phyloP scores from a whole-genome alignment of 129 eudicot genomes.

The Dittrichia graveolens region DNA sequence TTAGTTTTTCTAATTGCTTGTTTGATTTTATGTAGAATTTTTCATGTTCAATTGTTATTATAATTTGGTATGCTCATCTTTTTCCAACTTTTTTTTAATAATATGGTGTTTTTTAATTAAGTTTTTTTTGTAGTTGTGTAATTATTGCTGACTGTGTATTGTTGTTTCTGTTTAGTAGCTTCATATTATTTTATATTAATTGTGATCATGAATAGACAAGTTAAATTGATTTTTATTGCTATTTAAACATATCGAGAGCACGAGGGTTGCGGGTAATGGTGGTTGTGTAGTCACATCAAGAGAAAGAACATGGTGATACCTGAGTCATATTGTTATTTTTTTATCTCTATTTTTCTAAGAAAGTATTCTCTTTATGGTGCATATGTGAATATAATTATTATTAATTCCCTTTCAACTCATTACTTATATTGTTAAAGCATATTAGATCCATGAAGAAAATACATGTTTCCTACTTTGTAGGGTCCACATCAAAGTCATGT shows the following conservation, averaged over 20 bases:
- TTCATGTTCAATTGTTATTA: not conserved
- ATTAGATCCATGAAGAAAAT: constrained; percentile 40
- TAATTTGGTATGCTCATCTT: too few species aligned
- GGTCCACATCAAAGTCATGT: constrained; percentile 41
- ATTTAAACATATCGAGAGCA: constrained; percentile 35
- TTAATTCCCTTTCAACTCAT: constrained; percentile 26
- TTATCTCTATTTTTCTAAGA: constrained; percentile 9
- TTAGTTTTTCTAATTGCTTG: constrained; percentile 9
- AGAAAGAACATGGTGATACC: constrained; percentile 37
- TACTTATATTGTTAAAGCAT: constrained; percentile 19
- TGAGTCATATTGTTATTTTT: constrained; percentile 34
- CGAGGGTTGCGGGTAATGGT: constrained; percentile 49
- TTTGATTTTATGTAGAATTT: constrained; percentile 5
- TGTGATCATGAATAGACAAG: constrained; percentile 38
- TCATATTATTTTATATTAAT: constrained; percentile 13
- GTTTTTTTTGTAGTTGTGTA: constrained; percentile 1
- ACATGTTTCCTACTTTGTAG: constrained; percentile 40
- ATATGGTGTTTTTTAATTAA: constrained; percentile 4
- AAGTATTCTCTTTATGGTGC: constrained; percentile 26
- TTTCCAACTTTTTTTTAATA: not conserved
- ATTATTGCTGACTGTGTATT: constrained; percentile 10
- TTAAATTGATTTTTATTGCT: constrained; percentile 26
- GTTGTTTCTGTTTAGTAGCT: constrained; percentile 3
- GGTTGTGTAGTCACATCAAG: constrained; percentile 52
- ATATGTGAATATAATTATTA: constrained; percentile 25